phyloP scores from a whole-genome alignment of 306 rosid genomes.

The Quercus aquifolioides region DNA sequence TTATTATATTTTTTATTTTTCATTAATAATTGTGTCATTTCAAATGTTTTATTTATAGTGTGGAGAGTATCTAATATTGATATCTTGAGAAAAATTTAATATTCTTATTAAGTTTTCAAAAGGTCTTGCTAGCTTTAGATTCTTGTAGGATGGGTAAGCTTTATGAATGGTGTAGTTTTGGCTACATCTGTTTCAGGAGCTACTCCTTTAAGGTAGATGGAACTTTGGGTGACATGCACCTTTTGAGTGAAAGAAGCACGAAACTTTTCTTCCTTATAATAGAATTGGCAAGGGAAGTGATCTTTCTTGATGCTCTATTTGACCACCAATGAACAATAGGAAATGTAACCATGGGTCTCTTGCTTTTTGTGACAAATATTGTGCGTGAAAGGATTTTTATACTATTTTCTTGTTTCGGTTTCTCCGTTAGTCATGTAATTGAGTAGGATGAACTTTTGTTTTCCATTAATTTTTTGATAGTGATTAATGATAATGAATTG shows the following conservation, averaged over 20 bases:
- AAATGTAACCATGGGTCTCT: background rate
- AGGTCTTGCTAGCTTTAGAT: background rate
- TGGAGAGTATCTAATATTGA: background rate
- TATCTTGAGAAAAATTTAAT: background rate
- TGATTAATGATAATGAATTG: slow-evolving; percentile 33
- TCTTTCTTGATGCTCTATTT: background rate
- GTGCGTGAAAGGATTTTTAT: background rate
- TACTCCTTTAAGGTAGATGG: background rate
- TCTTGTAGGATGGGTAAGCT: background rate
- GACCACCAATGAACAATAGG: background rate
- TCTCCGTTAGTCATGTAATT: background rate
- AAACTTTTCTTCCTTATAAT: background rate
- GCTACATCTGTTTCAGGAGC: background rate
- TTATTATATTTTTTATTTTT: too few relatives aligned
- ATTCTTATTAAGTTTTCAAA: background rate
- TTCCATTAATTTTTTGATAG: slow-evolving; percentile 23
- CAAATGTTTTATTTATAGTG: too few relatives aligned
- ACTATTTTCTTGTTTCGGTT: background rate
- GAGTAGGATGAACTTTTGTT: slow-evolving; percentile 13
- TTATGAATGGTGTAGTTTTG: background rate
- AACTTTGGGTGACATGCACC: background rate
- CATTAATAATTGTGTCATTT: too few relatives aligned
- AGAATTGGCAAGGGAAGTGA: background rate
- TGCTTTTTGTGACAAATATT: background rate
- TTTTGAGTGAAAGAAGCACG: background rate